Percentiles rank a stretch among this genome's conserved stretches.
Conservation (phyloP, 2,329 filamentous ascomycete species). For the Botrytis byssoidea region DNA sequence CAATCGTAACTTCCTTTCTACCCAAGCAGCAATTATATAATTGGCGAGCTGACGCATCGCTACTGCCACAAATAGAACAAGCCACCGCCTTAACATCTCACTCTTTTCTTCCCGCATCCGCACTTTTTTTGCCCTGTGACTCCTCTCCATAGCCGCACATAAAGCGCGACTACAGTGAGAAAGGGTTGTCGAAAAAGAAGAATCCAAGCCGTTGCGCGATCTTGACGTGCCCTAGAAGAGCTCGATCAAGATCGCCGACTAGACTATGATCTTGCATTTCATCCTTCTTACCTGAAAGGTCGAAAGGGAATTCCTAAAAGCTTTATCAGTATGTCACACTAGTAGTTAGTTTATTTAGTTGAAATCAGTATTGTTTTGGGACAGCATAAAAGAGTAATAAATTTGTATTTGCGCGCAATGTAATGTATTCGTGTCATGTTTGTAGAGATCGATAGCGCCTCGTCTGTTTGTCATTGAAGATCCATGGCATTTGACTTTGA, state of each 20-base stretch:
- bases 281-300: slow-evolving; percentile 7
- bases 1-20: background rate
- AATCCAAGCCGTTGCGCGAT: slow-evolving; percentile 53
- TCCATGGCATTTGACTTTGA: slow-evolving; percentile 20
- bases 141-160: slow-evolving; percentile 53
- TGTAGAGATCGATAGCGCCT: slow-evolving; percentile 20
- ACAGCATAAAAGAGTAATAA: slow-evolving; percentile 8
- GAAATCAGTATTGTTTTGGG: slow-evolving; percentile 1
- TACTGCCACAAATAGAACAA: background rate
- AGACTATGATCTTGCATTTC: slow-evolving; percentile 2
- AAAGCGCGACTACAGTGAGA: slow-evolving; percentile 40
- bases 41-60: background rate
- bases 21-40: background rate
- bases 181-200: slow-evolving; percentile 18
- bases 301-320: background rate
- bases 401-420: slow-evolving; percentile 7
- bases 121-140: background rate
- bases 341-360: background rate
- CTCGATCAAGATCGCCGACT: slow-evolving; percentile 13
- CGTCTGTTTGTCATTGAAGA: slow-evolving; percentile 17
- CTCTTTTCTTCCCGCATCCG: too few species aligned
- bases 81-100: background rate
- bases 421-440: slow-evolving; percentile 12
- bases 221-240: slow-evolving; percentile 31
- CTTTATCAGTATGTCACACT: background rate